These are phyloP conservation scores for Meira nashicola DNA, from an alignment of 1,284 basidiomycete species.

Conservation along the genomic window DNA sequence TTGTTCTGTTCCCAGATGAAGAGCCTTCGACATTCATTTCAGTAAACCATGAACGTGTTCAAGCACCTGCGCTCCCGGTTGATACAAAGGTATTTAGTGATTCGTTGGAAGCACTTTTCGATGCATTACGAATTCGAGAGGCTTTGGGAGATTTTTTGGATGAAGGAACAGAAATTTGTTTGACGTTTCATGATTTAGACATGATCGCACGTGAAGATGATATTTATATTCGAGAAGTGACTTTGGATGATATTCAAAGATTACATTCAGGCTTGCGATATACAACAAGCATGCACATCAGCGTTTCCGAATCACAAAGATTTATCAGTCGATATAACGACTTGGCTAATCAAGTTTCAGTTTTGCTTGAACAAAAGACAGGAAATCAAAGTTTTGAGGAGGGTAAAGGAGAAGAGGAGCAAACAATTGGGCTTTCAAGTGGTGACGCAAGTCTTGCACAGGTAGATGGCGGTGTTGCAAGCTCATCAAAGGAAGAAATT, in stretches of 20 bases:
- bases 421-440: background rate
- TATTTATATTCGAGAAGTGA: slow-evolving; percentile 42
- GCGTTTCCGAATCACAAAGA: slow-evolving; percentile 33
- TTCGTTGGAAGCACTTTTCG: slow-evolving; percentile 43
- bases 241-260: slow-evolving; percentile 40
- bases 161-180: slow-evolving; percentile 35
- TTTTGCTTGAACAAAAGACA: slow-evolving; percentile 16
- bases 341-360: slow-evolving; percentile 36
- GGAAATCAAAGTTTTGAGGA: slow-evolving; percentile 10
- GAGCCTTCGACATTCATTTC: slow-evolving; percentile 22
- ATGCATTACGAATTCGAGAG: slow-evolving; percentile 31
- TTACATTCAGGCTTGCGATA: slow-evolving; percentile 30
- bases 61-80: slow-evolving; percentile 33
- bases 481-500: slow-evolving; percentile 11
- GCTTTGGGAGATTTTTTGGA: slow-evolving; percentile 51
- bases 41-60: slow-evolving; percentile 12
- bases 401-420: slow-evolving; percentile 18
- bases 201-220: slow-evolving; percentile 44
- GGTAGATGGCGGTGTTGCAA: slow-evolving; percentile 4
- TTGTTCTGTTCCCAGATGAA: slow-evolving; percentile 31
- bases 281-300: slow-evolving; percentile 34
- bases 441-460: slow-evolving; percentile 16
- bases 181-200: slow-evolving; percentile 39
- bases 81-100: slow-evolving; percentile 33
- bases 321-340: slow-evolving; percentile 48